Evolutionary conservation across 441 rosid genomes (phyloP).

Genomic region (Hura crepitans): DNA sequence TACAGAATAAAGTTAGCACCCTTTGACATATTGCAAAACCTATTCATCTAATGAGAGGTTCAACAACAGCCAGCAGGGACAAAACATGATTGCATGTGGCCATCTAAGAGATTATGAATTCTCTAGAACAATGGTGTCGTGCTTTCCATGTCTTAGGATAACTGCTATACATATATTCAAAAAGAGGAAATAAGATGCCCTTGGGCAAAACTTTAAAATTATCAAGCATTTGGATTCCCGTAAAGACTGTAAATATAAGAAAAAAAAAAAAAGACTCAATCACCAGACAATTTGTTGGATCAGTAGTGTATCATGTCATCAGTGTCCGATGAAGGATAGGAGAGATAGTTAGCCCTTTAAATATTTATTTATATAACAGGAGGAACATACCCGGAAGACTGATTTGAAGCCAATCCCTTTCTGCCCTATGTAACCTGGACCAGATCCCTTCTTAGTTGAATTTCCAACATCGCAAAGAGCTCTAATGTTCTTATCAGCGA

Average conservation of each 20-base stretch:
- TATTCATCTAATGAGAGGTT: no score
- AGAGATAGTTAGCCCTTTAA: no score
- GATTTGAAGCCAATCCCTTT: conserved; percentile 99
- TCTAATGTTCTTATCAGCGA: conserved; percentile 77
- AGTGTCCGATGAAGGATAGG: no score
- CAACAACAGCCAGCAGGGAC: no score
- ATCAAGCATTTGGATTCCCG: neutral
- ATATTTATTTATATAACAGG: no score
- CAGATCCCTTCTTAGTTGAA: conserved; percentile 88
- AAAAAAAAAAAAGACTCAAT: no score
- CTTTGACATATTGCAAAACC: no score
- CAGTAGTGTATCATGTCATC: no score
- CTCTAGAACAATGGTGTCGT: neutral
- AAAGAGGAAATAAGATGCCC: neutral
- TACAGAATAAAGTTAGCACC: neutral
- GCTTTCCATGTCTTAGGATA: neutral
- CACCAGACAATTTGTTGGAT: no score
- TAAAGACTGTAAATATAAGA: no score
- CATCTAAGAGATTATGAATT: neutral
- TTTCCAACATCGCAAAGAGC: conserved; percentile 98
- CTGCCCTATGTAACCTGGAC: conserved; percentile 88
- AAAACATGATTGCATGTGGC: no score
- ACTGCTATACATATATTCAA: neutral
- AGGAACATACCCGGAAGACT: conserved; percentile 80
- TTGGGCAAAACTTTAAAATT: neutral